These are phyloP conservation scores for Pseudopithomyces maydicus DNA, from an alignment of 2,329 filamentous ascomycete species.

Conservation along the genomic window DNA sequence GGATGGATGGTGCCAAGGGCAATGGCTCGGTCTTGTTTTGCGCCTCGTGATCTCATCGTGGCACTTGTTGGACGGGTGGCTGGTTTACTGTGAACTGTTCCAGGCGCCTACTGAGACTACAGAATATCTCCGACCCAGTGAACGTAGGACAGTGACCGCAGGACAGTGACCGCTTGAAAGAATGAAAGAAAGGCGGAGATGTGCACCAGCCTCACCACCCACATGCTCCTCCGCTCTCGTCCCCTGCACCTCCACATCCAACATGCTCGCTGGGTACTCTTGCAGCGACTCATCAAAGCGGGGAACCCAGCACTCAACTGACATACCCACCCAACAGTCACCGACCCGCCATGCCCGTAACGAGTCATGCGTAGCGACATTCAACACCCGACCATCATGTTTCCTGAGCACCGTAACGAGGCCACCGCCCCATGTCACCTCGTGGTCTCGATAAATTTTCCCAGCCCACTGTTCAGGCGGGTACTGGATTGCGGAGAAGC, in stretches of 20 bases:
- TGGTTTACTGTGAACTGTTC: background rate
- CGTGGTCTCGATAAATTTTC: background rate
- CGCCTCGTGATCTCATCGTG: constrained; percentile 19
- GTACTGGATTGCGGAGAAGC: background rate
- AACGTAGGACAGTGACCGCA: too few species aligned
- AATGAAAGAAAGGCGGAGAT: background rate
- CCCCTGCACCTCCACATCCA: background rate
- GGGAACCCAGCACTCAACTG: constrained; percentile 8
- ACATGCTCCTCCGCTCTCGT: background rate
- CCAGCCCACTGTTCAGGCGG: background rate
- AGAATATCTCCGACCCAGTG: too few species aligned
- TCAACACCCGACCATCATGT: too few species aligned
- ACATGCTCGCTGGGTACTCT: background rate
- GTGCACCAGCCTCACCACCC: background rate
- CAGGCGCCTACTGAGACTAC: too few species aligned
- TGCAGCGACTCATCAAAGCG: constrained; percentile 10
- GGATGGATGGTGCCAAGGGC: constrained; percentile 27
- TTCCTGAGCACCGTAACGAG: background rate
- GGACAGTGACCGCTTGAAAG: too few species aligned
- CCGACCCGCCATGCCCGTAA: background rate
- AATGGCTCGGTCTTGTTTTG: constrained; percentile 15
- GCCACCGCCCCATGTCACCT: background rate
- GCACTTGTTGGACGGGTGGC: constrained; percentile 7
- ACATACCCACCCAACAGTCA: constrained; percentile 3
- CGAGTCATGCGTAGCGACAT: background rate